Evolutionary conservation across 768 basidiomycete genomes (phyloP).

Genomic region (Imleria badia): DNA sequence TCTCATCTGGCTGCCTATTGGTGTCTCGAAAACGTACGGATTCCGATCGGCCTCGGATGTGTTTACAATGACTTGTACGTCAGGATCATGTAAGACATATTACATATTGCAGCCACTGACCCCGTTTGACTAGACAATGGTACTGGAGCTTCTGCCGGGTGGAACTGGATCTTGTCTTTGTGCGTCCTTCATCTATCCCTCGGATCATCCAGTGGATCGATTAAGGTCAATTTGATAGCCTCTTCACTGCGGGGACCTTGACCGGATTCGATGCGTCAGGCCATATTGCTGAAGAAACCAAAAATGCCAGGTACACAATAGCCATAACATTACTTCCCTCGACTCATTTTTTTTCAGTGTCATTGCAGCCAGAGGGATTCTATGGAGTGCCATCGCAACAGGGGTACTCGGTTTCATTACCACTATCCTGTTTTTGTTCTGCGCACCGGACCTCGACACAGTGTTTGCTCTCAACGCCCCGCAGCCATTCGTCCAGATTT

Average conservation of each 20-base stretch:
- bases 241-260: constrained; percentile 85
- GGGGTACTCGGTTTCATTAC: constrained; percentile 78
- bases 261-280: constrained; percentile 91
- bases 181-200: constrained; percentile 32
- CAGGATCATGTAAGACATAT: constrained; percentile 27
- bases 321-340: neutral
- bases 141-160: constrained; percentile 79
- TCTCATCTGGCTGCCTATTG: constrained; percentile 90
- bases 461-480: constrained; percentile 78
- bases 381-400: constrained; percentile 74
- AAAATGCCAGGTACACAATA: constrained; percentile 59
- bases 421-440: constrained; percentile 81
- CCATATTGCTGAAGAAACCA: constrained; percentile 87
- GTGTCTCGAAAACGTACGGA: constrained; percentile 85
- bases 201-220: neutral
- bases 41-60: constrained; percentile 83
- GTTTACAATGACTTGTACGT: constrained; percentile 76
- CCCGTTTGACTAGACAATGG: constrained; percentile 64
- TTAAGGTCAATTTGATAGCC: constrained; percentile 55
- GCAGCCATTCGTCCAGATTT: constrained; percentile 90
- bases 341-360: constrained; percentile 44
- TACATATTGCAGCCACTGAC: neutral
- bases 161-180: constrained; percentile 94
- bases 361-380: constrained; percentile 78
- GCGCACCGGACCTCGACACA: constrained; percentile 73